Evolutionary conservation across 108 stramenopile species (phyloP).

Genomic region (Skeletonema marinoi): DNA sequence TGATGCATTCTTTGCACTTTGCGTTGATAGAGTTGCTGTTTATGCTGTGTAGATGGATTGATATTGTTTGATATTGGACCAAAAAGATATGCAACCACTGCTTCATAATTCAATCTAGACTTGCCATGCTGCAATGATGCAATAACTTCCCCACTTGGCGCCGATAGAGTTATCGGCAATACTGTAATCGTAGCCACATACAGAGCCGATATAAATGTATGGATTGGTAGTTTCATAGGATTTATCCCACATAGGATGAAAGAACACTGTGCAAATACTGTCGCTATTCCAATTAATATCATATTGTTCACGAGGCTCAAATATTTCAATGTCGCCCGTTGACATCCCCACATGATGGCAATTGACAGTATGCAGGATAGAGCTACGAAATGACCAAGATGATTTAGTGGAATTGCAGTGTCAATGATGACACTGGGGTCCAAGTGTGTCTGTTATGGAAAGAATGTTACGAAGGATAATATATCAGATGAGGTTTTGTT

Average conservation of each 20-base stretch:
- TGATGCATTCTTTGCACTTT: conserved; percentile 12
- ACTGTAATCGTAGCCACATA: conserved; percentile 24
- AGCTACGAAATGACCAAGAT: conserved; percentile 10
- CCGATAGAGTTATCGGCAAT: neutral
- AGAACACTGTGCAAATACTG: conserved; percentile 9
- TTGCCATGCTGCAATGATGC: neutral
- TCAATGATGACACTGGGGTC: conserved; percentile 35
- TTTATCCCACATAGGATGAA: conserved; percentile 30
- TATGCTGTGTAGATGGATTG: neutral
- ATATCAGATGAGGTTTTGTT: neutral
- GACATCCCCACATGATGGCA: conserved; percentile 6
- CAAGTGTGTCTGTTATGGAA: conserved; percentile 13
- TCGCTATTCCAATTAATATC: neutral
- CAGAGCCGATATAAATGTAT: conserved; percentile 20
- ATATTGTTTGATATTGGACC: neutral
- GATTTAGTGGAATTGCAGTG: conserved; percentile 10
- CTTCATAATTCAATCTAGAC: neutral
- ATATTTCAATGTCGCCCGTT: neutral
- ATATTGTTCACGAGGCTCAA: neutral
- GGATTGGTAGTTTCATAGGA: conserved; percentile 12
- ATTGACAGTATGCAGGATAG: neutral
- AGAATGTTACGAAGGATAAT: neutral
- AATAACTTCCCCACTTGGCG: neutral
- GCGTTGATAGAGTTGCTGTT: neutral
- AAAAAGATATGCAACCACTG: conserved; percentile 3